phyloP scores from a whole-genome alignment of 345 rosid species.

The Lepidium didymum region DNA sequence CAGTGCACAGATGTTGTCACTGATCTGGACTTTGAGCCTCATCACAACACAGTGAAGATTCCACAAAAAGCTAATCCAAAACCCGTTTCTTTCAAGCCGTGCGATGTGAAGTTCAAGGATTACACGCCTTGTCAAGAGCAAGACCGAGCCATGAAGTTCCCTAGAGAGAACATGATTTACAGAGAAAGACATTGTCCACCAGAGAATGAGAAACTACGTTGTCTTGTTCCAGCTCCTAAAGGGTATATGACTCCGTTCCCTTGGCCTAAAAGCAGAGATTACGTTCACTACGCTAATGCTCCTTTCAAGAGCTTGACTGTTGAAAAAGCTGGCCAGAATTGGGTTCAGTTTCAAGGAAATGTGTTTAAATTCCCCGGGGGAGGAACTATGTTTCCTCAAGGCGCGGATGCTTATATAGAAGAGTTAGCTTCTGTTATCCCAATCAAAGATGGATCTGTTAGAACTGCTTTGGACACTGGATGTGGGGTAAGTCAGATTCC shows the following conservation, averaged over 20 bases:
- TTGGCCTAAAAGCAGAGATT: constrained; percentile 96
- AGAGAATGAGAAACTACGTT: constrained; percentile 64
- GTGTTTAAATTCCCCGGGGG: constrained; percentile 98
- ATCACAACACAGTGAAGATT: constrained; percentile 64
- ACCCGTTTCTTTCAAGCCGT: constrained; percentile 50
- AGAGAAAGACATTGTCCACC: constrained; percentile 95
- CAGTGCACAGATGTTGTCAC: constrained; percentile 51
- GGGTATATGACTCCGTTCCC: constrained; percentile 87
- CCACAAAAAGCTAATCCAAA: constrained; percentile 44
- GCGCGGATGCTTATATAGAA: constrained; percentile 92
- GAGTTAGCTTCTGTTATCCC: constrained; percentile 88
- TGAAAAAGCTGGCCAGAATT: constrained; percentile 85
- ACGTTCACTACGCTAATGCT: constrained; percentile 86
- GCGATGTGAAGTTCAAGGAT: constrained; percentile 70
- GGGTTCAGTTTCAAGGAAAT: constrained; percentile 87
- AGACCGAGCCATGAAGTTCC: constrained; percentile 84
- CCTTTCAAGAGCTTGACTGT: constrained; percentile 83
- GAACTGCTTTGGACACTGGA: constrained; percentile 96
- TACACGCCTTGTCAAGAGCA: constrained; percentile 98
- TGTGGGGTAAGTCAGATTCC: constrained; percentile 64
- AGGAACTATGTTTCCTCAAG: constrained; percentile 99
- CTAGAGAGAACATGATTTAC: constrained; percentile 89
- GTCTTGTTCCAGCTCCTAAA: constrained; percentile 91
- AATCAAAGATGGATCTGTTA: constrained; percentile 73
- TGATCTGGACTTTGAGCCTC: constrained; percentile 65